Percentiles rank a stretch among this genome's conserved stretches.
These are phyloP conservation scores for Sporothrix luriei DNA, from an alignment of 2,329 filamentous ascomycete species.

Conservation along the genomic window DNA sequence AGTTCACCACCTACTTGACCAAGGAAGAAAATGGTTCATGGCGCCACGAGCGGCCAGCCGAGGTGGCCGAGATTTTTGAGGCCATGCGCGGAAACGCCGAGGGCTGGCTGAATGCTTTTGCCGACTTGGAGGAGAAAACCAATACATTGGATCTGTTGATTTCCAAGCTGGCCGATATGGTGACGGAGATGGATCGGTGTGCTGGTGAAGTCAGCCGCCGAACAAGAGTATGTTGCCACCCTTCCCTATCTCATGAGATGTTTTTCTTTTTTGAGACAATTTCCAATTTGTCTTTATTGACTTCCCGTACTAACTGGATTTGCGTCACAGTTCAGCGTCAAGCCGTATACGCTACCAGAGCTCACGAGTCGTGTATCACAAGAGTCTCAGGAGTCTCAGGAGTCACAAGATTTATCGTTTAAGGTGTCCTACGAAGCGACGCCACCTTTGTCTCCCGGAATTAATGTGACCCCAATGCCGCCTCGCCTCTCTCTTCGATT, in stretches of 20 bases:
- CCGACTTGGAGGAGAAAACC: conserved; percentile 72
- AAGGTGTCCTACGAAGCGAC: conserved; percentile 32
- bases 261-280: not conserved
- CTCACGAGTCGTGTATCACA: conserved; percentile 22
- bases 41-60: conserved; percentile 62
- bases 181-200: conserved; percentile 82
- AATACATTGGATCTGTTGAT: conserved; percentile 70
- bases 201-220: conserved; percentile 81
- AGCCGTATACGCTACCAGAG: conserved; percentile 37
- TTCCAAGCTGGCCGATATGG: conserved; percentile 71
- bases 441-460: conserved; percentile 33
- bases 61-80: conserved; percentile 70
- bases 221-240: conserved; percentile 63
- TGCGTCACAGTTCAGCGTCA: conserved; percentile 39
- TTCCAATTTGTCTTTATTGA: conserved; percentile 7
- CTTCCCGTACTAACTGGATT: conserved; percentile 18
- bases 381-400: conserved; percentile 32
- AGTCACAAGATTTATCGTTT: conserved; percentile 7
- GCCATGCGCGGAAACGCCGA: conserved; percentile 93
- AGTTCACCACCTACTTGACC: conserved; percentile 74
- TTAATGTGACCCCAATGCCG: conserved; percentile 36
- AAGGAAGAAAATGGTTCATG: conserved; percentile 64
- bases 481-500: conserved; percentile 40
- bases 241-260: conserved; percentile 29
- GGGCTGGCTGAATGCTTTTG: conserved; percentile 82